Conservation (phyloP, 1,139 yeast genomes). For the Saccharomycopsis hybrid region DNA sequence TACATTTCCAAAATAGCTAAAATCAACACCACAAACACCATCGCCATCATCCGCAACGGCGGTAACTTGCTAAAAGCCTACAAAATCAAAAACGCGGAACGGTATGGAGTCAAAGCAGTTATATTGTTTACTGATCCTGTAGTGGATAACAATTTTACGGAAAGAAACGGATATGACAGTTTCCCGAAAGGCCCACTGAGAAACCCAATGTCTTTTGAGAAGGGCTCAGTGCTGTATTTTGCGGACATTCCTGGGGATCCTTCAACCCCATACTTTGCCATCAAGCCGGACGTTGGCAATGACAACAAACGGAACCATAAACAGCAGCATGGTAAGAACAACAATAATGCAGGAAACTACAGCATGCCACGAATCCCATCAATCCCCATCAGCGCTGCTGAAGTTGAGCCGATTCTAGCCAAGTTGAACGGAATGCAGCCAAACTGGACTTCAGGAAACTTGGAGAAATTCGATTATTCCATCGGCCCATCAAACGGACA, state of each 20-base stretch:
- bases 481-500: slow-evolving; percentile 33
- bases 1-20: slow-evolving; percentile 34
- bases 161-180: slow-evolving; percentile 32
- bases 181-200: slow-evolving; percentile 45
- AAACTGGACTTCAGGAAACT: slow-evolving; percentile 31
- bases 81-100: slow-evolving; percentile 46
- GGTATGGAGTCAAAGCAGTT: slow-evolving; percentile 50
- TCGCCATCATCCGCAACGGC: slow-evolving; percentile 52
- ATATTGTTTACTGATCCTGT: slow-evolving; percentile 46
- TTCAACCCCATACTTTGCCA: slow-evolving; percentile 53
- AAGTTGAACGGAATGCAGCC: slow-evolving; percentile 30
- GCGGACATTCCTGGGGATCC: slow-evolving; percentile 69
- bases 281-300: slow-evolving; percentile 33
- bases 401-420: slow-evolving; percentile 33
- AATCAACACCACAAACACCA: slow-evolving; percentile 35
- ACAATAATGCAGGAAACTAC: slow-evolving; percentile 39
- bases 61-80: slow-evolving; percentile 43
- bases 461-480: slow-evolving; percentile 32
- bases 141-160: slow-evolving; percentile 39
- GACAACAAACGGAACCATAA: slow-evolving; percentile 35
- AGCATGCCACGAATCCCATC: slow-evolving; percentile 43
- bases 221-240: slow-evolving; percentile 53
- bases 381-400: slow-evolving; percentile 34
- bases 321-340: slow-evolving; percentile 36
- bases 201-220: slow-evolving; percentile 38